Base-by-base conservation (phyloP, 768 basidiomycete species). In the Boletales sp. region DNA sequence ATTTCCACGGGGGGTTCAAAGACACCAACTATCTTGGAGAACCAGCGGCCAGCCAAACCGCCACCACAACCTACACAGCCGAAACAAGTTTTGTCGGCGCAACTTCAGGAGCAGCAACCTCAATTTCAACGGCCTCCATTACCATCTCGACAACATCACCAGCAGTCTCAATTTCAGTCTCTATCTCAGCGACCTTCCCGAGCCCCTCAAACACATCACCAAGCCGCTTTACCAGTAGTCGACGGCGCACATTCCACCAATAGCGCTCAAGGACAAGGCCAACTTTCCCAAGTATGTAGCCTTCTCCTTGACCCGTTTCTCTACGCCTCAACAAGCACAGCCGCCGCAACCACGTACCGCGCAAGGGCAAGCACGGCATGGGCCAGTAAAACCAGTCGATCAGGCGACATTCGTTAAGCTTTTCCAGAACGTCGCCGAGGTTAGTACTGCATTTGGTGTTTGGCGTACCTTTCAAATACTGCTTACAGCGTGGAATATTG, bases 381-480 rank as follows among this genome's bases (percentile, higher is more conserved):
- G 18, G 8, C 38, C 8, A 1, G 15, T 39, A 32, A 47, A 44
- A 14, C 21, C 18, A 24, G 32, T 15, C 11, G 52, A 55, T 41
- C 53, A 54, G 43, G 60, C 52, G 12, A 47, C 15, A 14, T 67
- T 68, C 21, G 43, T 55, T 24, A 52, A 48, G 17, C 37, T 36
- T 24, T 69, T 67, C 30, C 67, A 62, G 34, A 17, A 7, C 1
- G 59, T 54, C 13, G 43, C 56, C 8, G 47, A 55, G 38, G 66
- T 67, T 43, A 5, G 65, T 54, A 13, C 34, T 42, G 43, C 24
- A 8, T 49, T 51, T 11, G 18, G 40, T 38, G 14, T 40, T 36
- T n/a, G n/a, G n/a, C 10, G 1, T 14, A 36, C 39, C 48, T 30
- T 46, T 58, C 34, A 62, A 29, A 27, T 21, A 17, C 27, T 27